Conservation (phyloP, 495 filamentous ascomycete species). For the Podospora didyma region DNA sequence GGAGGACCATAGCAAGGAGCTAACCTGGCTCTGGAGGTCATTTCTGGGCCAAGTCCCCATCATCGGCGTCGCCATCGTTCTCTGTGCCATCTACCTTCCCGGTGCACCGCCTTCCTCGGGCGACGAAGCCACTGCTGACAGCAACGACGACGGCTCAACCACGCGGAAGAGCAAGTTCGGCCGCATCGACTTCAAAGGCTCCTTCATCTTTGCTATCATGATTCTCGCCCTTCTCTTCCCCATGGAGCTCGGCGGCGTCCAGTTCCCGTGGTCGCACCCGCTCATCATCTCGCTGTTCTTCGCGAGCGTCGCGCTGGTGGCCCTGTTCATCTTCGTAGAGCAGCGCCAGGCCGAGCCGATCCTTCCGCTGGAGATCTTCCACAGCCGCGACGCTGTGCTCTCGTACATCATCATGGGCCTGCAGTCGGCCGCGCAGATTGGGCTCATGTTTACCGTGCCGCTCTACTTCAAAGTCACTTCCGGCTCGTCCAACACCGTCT, state of each 20-base stretch:
- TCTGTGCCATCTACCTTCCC: slow-evolving; percentile 43
- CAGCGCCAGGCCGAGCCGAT: slow-evolving; percentile 56
- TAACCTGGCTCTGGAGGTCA: too few relatives aligned
- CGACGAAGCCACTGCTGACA: neutral
- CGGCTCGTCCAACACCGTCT: slow-evolving; percentile 48
- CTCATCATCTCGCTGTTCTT: slow-evolving; percentile 34
- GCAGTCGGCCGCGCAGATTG: slow-evolving; percentile 55
- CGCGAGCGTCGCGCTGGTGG: slow-evolving; percentile 32
- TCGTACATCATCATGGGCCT: slow-evolving; percentile 51
- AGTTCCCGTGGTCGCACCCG: slow-evolving; percentile 54
- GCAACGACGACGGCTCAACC: neutral
- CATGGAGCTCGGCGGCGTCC: slow-evolving; percentile 56
- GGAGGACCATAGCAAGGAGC: too few relatives aligned
- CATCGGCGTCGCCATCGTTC: slow-evolving; percentile 49
- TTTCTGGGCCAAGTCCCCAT: slow-evolving; percentile 59
- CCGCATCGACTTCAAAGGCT: slow-evolving; percentile 59
- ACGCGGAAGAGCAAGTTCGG: slow-evolving; percentile 27
- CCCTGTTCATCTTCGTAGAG: slow-evolving; percentile 50
- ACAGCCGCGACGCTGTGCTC: slow-evolving; percentile 48
- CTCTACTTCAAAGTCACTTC: slow-evolving; percentile 68
- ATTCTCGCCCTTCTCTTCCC: slow-evolving; percentile 50
- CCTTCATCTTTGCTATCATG: slow-evolving; percentile 43
- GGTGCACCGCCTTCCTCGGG: slow-evolving; percentile 8
- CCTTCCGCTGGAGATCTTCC: slow-evolving; percentile 56
- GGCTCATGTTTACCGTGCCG: slow-evolving; percentile 57